phyloP scores from a whole-genome alignment of 805 yeast genomes.

The Starmerella sirachaensis region DNA sequence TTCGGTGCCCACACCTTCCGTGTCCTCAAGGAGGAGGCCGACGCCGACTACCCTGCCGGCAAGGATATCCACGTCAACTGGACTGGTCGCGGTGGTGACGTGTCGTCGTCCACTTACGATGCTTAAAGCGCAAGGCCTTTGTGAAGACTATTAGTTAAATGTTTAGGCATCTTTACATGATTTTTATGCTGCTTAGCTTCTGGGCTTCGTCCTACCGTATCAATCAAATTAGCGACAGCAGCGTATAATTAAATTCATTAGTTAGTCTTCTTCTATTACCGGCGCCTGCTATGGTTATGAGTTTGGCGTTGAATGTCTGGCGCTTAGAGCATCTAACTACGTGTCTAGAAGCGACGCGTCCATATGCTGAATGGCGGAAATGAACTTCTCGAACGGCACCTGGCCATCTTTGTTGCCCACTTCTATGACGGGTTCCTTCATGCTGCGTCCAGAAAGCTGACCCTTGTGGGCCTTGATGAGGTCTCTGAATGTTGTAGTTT shows the following conservation, averaged over 20 bases:
- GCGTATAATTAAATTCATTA: too few species aligned
- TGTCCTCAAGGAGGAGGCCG: conserved; percentile 78
- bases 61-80: conserved; percentile 91
- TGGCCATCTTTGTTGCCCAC: conserved; percentile 13
- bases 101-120: conserved; percentile 86
- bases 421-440: background rate
- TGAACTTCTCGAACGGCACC: conserved; percentile 13
- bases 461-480: conserved; percentile 55
- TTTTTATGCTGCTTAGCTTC: too few species aligned
- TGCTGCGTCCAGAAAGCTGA: conserved; percentile 9
- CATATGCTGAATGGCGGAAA: conserved; percentile 19
- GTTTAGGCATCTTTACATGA: too few species aligned
- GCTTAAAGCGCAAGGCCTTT: too few species aligned
- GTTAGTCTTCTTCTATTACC: too few species aligned
- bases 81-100: conserved; percentile 98
- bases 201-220: too few species aligned
- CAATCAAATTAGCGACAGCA: too few species aligned
- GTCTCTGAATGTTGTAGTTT: conserved; percentile 41
- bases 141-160: too few species aligned
- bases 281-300: too few species aligned
- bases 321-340: too few species aligned
- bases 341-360: too few species aligned
- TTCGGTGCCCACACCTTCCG: conserved; percentile 99
- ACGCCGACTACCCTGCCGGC: conserved; percentile 63
- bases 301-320: too few species aligned